Evolutionary conservation across 495 filamentous ascomycete genomes (phyloP).

Genomic region (Xylaria acuta): DNA sequence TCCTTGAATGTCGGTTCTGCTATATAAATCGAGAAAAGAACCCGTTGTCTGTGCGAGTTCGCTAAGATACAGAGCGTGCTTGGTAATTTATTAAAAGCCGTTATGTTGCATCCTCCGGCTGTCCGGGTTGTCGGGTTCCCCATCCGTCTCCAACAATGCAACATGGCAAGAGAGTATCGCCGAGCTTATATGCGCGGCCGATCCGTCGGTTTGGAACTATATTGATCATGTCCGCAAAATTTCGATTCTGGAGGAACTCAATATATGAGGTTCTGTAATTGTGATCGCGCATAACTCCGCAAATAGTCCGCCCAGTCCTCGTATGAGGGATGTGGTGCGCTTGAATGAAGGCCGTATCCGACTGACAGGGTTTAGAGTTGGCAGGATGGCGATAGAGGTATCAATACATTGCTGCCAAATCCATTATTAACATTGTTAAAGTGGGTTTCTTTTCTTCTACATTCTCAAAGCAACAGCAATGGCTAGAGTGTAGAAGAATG

Average conservation of each 20-base stretch:
- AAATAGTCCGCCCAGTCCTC: not conserved
- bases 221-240: not conserved
- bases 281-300: not conserved
- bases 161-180: slow-evolving; percentile 3
- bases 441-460: not conserved
- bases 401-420: not conserved
- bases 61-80: not conserved
- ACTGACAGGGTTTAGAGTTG: not conserved
- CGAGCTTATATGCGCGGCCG: slow-evolving; percentile 9
- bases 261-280: not conserved
- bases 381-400: not conserved
- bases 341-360: not conserved
- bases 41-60: not conserved
- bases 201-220: slow-evolving; percentile 8
- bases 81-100: not conserved
- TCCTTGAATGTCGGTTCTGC: not conserved
- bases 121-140: slow-evolving; percentile 9
- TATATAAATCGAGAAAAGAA: not conserved
- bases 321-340: not conserved
- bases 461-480: not conserved
- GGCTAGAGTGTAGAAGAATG: no score
- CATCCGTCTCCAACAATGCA: slow-evolving; percentile 14
- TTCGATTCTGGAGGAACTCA: not conserved
- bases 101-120: slow-evolving; percentile 12
- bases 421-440: no score